Evolutionary conservation across 2,329 filamentous ascomycete genomes (phyloP).

Genomic region (Aureobasidium sp.): DNA sequence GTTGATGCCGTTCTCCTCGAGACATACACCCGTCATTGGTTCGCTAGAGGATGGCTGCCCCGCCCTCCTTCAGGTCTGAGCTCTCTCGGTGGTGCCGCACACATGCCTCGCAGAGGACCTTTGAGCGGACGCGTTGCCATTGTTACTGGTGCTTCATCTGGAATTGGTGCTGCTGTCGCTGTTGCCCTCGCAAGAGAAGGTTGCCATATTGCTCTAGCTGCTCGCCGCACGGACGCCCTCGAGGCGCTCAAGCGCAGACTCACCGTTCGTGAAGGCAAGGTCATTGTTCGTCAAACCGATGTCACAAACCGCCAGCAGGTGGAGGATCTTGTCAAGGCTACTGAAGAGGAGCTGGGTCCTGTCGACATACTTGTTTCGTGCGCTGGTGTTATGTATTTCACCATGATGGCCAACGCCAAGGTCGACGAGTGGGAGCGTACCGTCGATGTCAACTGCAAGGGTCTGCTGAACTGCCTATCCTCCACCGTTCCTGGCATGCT

Average conservation of each 20-base stretch:
- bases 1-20: constrained; percentile 64
- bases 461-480: constrained; percentile 63
- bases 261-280: constrained; percentile 50
- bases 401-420: constrained; percentile 71
- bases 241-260: constrained; percentile 58
- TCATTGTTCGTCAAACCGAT: constrained; percentile 62
- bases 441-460: constrained; percentile 82
- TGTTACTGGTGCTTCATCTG: constrained; percentile 71
- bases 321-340: constrained; percentile 53
- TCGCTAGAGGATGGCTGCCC: constrained; percentile 67
- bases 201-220: constrained; percentile 62
- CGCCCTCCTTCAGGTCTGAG: constrained; percentile 48
- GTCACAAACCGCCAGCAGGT: constrained; percentile 61
- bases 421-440: constrained; percentile 72
- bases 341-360: constrained; percentile 56
- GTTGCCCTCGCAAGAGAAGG: constrained; percentile 61
- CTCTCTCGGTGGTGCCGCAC: constrained; percentile 37
- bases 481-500: constrained; percentile 65
- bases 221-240: constrained; percentile 60
- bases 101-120: constrained; percentile 46
- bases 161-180: constrained; percentile 69
- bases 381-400: constrained; percentile 83
- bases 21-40: constrained; percentile 74
- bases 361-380: constrained; percentile 74
- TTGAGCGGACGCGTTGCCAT: constrained; percentile 63